phyloP scores from a whole-genome alignment of 2,329 filamentous ascomycete species.

The Epichloe brachyelytri region DNA sequence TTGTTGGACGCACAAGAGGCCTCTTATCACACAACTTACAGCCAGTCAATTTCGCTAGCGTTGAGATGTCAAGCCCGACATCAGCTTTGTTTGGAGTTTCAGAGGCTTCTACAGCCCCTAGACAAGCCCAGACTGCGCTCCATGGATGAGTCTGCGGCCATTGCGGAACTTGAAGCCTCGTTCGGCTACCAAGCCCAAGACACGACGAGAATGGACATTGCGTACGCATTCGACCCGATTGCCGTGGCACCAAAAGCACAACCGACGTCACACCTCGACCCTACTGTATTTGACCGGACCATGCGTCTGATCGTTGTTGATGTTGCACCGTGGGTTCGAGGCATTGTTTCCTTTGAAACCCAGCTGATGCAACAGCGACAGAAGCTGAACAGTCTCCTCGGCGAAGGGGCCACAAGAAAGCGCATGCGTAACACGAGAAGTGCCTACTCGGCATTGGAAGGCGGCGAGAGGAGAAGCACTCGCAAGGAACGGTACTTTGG shows the following conservation, averaged over 20 bases:
- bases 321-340: constrained; percentile 79
- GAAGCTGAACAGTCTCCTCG: constrained; percentile 48
- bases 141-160: constrained; percentile 21
- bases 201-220: constrained; percentile 38
- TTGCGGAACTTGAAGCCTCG: constrained; percentile 25
- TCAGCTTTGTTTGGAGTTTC: background rate
- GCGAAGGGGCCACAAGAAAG: constrained; percentile 38
- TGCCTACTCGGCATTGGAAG: constrained; percentile 65
- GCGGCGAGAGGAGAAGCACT: constrained; percentile 52
- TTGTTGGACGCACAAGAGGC: constrained; percentile 33
- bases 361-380: constrained; percentile 55
- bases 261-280: constrained; percentile 34
- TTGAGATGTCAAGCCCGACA: constrained; percentile 18
- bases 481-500: constrained; percentile 63
- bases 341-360: constrained; percentile 67
- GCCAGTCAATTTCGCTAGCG: constrained; percentile 15
- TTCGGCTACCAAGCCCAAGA: constrained; percentile 16
- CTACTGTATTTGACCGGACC: constrained; percentile 67
- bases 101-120: background rate
- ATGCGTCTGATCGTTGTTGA: constrained; percentile 56
- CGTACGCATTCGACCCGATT: constrained; percentile 48
- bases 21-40: constrained; percentile 16
- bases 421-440: constrained; percentile 59
- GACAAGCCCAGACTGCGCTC: constrained; percentile 10
- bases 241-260: constrained; percentile 34